Conservation (phyloP, 148 eudicot species). For the Vaccinium vitisidaea region DNA sequence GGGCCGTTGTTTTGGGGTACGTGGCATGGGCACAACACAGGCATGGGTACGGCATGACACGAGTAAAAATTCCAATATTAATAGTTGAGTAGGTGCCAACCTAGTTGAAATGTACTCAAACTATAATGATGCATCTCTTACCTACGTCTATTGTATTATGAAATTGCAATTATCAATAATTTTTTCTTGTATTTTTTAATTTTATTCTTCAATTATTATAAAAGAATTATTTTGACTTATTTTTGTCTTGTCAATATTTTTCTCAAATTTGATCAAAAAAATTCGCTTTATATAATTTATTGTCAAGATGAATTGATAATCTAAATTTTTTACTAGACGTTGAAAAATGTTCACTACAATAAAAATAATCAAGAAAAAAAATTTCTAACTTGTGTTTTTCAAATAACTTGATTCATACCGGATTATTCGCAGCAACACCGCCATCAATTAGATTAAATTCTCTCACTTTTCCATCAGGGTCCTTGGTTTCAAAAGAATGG, state of each 20-base stretch:
- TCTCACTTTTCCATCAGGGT: conserved; percentile 7
- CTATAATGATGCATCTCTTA: background rate
- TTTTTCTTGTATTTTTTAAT: no score
- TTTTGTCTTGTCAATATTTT: no score
- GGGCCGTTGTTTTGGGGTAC: background rate
- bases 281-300: no score
- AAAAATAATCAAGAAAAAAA: background rate
- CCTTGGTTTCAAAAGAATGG: conserved; percentile 10
- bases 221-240: no score
- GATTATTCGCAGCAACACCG: conserved; percentile 18
- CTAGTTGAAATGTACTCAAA: no score
- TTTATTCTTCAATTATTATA: background rate
- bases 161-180: background rate
- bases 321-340: background rate
- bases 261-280: no score
- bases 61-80: background rate
- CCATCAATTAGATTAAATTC: conserved; percentile 17
- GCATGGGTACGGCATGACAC: no score
- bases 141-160: background rate
- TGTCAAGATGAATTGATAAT: background rate
- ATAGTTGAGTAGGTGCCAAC: background rate
- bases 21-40: background rate
- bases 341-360: background rate
- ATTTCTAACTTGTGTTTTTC: background rate
- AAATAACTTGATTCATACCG: background rate